Evolutionary conservation across 306 rosid species (phyloP).

Genomic region (Prunus fruticosa): DNA sequence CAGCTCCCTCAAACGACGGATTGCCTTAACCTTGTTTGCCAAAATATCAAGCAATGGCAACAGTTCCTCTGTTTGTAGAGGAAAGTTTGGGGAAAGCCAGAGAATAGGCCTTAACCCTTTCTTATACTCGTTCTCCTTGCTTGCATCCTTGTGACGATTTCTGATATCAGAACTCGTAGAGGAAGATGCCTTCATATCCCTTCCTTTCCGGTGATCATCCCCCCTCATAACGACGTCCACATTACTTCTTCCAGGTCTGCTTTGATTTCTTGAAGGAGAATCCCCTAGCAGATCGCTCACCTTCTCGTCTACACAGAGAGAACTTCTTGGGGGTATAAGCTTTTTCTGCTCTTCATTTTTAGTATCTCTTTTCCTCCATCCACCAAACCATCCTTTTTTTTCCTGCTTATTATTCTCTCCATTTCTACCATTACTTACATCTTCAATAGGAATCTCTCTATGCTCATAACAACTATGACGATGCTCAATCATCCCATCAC

Average conservation of each 20-base stretch:
- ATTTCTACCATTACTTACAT: constrained; percentile 41
- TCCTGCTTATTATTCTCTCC: constrained; percentile 67
- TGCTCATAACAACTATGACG: constrained; percentile 65
- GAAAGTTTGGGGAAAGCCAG: constrained; percentile 95
- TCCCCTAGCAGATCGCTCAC: constrained; percentile 83
- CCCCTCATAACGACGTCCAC: constrained; percentile 64
- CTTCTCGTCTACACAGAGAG: constrained; percentile 79
- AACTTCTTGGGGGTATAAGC: constrained; percentile 77
- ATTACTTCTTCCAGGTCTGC: constrained; percentile 75
- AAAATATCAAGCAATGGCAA: constrained; percentile 95
- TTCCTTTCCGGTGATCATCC: constrained; percentile 75
- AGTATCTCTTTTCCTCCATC: constrained; percentile 87
- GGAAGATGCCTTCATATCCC: constrained; percentile 47
- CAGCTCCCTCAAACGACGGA: constrained; percentile 94
- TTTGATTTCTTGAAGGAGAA: constrained; percentile 64
- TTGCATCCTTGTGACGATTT: constrained; percentile 67
- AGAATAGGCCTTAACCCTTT: constrained; percentile 94
- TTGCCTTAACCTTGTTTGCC: constrained; percentile 96
- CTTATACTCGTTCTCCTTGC: constrained; percentile 86
- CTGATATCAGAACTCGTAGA: constrained; percentile 51
- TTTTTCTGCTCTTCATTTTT: constrained; percentile 55
- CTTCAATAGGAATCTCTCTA: constrained; percentile 77
- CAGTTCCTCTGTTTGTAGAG: constrained; percentile 79
- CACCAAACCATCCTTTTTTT: constrained; percentile 96
- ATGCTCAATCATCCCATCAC: constrained; percentile 59